A percentile compares a stretch with the other conserved stretches of the same genome.
Conservation (phyloP, 257 asterid species). For the Anisodus acutangulus region DNA sequence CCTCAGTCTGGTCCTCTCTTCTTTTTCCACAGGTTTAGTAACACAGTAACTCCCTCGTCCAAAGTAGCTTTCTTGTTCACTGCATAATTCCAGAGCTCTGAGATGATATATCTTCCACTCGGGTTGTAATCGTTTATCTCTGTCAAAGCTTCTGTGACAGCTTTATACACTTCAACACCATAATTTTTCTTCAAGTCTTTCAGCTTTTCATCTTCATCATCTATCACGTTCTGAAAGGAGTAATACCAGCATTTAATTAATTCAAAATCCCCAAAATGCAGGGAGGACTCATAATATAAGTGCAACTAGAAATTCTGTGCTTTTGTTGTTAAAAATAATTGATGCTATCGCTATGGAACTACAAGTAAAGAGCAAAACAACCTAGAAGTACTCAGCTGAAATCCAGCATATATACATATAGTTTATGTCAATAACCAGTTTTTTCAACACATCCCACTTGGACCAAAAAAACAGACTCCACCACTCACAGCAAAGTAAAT, state of each 20-base stretch:
- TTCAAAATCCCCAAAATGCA: neutral
- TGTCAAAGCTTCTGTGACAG: constrained; percentile 60
- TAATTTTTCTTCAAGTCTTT: constrained; percentile 61
- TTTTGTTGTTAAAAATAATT: neutral
- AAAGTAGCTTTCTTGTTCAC: constrained; percentile 71
- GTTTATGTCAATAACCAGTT: neutral
- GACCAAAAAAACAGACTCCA: constrained; percentile 3
- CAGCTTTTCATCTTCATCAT: constrained; percentile 74
- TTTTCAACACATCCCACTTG: constrained; percentile 21
- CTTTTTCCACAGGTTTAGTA: constrained; percentile 65
- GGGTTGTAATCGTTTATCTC: constrained; percentile 89
- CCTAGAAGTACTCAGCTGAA: neutral
- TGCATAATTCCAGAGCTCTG: constrained; percentile 82
- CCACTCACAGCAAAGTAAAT: neutral
- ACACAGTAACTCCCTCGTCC: constrained; percentile 66
- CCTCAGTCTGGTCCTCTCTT: constrained; percentile 45
- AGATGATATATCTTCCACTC: constrained; percentile 70
- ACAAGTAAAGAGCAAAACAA: constrained; percentile 14
- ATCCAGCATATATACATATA: neutral
- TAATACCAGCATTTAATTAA: constrained; percentile 1
- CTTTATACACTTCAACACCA: constrained; percentile 61
- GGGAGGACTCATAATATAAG: neutral
- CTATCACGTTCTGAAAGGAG: constrained; percentile 55
- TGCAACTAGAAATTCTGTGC: neutral
- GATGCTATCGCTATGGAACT: constrained; percentile 17